Conservation (phyloP, 2,329 filamentous ascomycete genomes). For the Phaeosphaeriaceae sp. region DNA sequence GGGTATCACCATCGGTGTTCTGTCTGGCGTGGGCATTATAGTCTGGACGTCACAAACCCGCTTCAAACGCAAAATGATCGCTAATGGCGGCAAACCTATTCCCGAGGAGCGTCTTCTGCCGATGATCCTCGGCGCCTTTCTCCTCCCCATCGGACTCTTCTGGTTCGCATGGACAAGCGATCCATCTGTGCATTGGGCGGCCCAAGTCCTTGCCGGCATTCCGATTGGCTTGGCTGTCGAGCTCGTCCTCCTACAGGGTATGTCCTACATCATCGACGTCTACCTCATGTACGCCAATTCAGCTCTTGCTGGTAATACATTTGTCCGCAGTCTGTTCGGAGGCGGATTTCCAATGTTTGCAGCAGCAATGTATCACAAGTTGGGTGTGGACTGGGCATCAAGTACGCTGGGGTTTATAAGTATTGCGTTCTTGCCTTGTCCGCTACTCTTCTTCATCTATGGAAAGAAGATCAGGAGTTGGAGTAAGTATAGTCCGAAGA, state of each 20-base stretch:
- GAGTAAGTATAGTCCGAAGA: no score
- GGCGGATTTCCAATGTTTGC: slow-evolving; percentile 30
- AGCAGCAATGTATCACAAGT: slow-evolving; percentile 14
- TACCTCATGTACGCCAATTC: slow-evolving; percentile 48
- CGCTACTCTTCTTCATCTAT: no score
- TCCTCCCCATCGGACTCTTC: slow-evolving; percentile 57
- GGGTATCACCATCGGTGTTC: slow-evolving; percentile 8
- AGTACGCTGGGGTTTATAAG: neutral
- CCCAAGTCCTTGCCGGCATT: slow-evolving; percentile 51
- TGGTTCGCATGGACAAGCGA: slow-evolving; percentile 61
- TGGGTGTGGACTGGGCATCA: neutral
- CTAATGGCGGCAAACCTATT: slow-evolving; percentile 22
- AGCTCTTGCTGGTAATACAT: slow-evolving; percentile 32
- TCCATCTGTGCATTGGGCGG: slow-evolving; percentile 51
- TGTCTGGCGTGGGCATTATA: slow-evolving; percentile 28
- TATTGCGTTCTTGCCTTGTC: no score
- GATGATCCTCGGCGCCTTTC: slow-evolving; percentile 60
- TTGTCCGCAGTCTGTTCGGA: slow-evolving; percentile 24
- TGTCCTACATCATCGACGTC: slow-evolving; percentile 56
- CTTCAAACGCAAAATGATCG: slow-evolving; percentile 38
- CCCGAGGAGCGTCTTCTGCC: slow-evolving; percentile 55
- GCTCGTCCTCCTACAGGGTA: slow-evolving; percentile 55
- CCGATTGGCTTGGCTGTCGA: slow-evolving; percentile 54
- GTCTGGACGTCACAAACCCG: slow-evolving; percentile 38
- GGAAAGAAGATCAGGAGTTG: no score